Evolutionary conservation across 768 basidiomycete species (phyloP).

Genomic region (Phylloporus scabripes): DNA sequence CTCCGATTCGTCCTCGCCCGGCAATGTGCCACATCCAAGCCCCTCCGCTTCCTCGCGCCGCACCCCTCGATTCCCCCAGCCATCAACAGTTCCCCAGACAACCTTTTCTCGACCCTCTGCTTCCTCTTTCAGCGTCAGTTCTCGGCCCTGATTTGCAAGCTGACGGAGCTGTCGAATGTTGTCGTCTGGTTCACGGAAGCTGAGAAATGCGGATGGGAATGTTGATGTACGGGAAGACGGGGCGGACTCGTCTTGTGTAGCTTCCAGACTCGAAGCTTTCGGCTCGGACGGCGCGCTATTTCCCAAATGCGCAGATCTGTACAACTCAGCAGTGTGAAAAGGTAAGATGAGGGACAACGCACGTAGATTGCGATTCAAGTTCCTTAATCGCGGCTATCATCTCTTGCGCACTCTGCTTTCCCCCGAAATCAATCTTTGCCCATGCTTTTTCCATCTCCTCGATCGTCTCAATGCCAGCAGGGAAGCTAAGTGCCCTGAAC

Average conservation of each 20-base stretch:
- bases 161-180: constrained; percentile 39
- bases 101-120: constrained; percentile 44
- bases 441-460: constrained; percentile 29
- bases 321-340: not conserved
- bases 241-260: not conserved
- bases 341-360: not conserved
- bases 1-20: not conserved
- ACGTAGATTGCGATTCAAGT: constrained; percentile 2
- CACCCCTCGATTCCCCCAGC: not conserved
- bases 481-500: constrained; percentile 42
- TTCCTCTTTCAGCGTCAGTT: constrained; percentile 34
- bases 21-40: constrained; percentile 5
- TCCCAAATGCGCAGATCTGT: too few relatives aligned
- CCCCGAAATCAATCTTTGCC: constrained; percentile 29
- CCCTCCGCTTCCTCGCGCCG: constrained; percentile 1
- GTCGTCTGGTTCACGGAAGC: constrained; percentile 33
- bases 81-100: constrained; percentile 31
- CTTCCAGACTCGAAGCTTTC: not conserved
- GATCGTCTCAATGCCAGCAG: constrained; percentile 37
- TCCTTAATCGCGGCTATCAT: constrained; percentile 1
- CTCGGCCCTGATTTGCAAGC: constrained; percentile 43
- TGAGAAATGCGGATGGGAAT: constrained; percentile 14
- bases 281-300: not conserved
- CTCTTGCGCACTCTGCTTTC: constrained; percentile 3
- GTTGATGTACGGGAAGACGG: not conserved